Conservation (phyloP, 495 filamentous ascomycete genomes). For the Stereocaulon alpinum region DNA sequence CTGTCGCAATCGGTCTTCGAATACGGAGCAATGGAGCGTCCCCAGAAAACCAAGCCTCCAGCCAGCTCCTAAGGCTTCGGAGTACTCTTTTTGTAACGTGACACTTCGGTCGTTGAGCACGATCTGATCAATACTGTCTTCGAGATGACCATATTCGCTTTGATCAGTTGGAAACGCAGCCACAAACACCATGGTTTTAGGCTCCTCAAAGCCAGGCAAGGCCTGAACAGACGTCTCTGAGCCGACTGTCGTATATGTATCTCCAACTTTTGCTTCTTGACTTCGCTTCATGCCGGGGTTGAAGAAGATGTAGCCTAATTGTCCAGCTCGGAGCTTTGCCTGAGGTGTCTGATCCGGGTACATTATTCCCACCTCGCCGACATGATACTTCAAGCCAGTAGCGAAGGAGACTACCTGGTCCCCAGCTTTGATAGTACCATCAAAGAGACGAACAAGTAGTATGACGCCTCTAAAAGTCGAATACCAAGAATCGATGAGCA, state of each 20-base stretch:
- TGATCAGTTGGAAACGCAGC: conserved; percentile 92
- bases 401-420: conserved; percentile 77
- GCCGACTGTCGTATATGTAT: conserved; percentile 84
- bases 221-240: conserved; percentile 66
- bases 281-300: conserved; percentile 97
- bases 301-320: conserved; percentile 93
- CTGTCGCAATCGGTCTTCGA: conserved; percentile 90
- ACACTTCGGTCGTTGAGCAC: conserved; percentile 92
- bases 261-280: conserved; percentile 89
- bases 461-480: conserved; percentile 91
- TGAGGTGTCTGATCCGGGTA: conserved; percentile 83
- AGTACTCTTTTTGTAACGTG: conserved; percentile 84
- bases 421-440: conserved; percentile 72
- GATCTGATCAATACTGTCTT: conserved; percentile 90
- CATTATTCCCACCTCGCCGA: conserved; percentile 96
- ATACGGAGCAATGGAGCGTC: conserved; percentile 93
- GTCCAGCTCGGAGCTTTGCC: conserved; percentile 69
- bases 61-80: conserved; percentile 84
- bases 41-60: conserved; percentile 95
- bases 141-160: conserved; percentile 71
- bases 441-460: conserved; percentile 82
- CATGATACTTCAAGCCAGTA: conserved; percentile 75
- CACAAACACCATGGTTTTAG: conserved; percentile 97
- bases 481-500: conserved; percentile 97
- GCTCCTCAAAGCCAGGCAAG: conserved; percentile 89